Base-by-base conservation (phyloP, 2,329 filamentous ascomycete genomes). In the Epichloe amarillans region DNA sequence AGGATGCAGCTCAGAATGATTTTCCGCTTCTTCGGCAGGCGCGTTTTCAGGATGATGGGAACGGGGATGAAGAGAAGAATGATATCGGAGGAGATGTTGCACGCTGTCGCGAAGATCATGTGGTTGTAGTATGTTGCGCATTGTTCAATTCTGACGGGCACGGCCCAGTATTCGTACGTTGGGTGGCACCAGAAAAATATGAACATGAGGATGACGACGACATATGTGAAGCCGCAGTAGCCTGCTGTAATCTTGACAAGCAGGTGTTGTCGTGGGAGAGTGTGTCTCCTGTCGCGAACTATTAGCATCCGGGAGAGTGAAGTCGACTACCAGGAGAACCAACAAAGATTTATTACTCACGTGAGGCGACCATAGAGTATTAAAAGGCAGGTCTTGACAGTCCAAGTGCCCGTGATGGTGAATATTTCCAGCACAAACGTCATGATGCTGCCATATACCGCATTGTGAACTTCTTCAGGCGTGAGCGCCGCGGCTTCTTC, bases 101-200 rank as follows among this genome's bases (percentile, higher is more conserved):
- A 75, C 0, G 68, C 64, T 4, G 72, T 66, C 10, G 69, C 66
- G 33, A 69, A 69, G 48, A 74, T 72, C 60, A 74, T 66, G 56
- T 75, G 72, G 51, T 73, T 58, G 21, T 68, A 68, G 51, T 72
- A 73, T 1, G 70, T 69, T 14, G 69, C 69, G 56, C 72, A 74
- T 59, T 74, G 67, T 30, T 60, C 62, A 45, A 64, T 65, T 15
- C 58, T 59, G 0, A 70, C 65, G 0, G 75, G 75, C 0, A 77
- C 67, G 6, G 69, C 65, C 72, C 73, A 79, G 55, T 79, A 79
- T 48, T 74, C 66, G 8, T 63, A 56, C 39, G 75, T 73, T 0
- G 76, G 76, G 4, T 66, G 65, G 55, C 76, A 79, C 76, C 76
- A 80, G 41, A 71, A 73, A 21, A 65, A 74, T 14, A 76, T 65